phyloP scores from a whole-genome alignment of 192 early-diverging fungal genomes.

The Gonapodya sp. region DNA sequence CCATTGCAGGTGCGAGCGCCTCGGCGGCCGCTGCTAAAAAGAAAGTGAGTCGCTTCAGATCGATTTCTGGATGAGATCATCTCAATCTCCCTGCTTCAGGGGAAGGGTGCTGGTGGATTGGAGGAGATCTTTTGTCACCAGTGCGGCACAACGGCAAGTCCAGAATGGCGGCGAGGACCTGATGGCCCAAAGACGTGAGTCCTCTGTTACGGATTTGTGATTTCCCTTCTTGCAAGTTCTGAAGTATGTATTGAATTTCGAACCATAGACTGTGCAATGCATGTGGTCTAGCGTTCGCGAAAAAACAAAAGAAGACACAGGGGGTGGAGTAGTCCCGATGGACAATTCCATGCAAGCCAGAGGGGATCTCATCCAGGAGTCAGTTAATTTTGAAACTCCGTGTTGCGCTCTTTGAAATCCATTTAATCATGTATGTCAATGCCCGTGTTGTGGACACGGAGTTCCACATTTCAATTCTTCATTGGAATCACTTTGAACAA shows the following conservation, averaged over 20 bases:
- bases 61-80: too few relatives aligned
- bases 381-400: too few relatives aligned
- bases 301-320: constrained; percentile 25
- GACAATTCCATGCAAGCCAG: background rate
- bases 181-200: constrained; percentile 37
- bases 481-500: too few relatives aligned
- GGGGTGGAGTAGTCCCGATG: background rate
- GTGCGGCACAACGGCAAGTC: constrained; percentile 33
- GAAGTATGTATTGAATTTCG: background rate
- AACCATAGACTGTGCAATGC: constrained; percentile 33
- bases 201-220: background rate
- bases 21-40: background rate
- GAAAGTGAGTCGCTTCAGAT: background rate
- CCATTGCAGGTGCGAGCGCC: too few relatives aligned
- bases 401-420: too few relatives aligned
- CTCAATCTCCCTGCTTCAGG: background rate
- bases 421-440: too few relatives aligned
- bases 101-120: background rate
- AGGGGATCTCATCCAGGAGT: too few relatives aligned
- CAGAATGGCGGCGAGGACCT: constrained; percentile 40
- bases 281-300: constrained; percentile 36
- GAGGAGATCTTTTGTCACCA: constrained; percentile 38
- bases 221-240: background rate
- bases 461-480: too few relatives aligned
- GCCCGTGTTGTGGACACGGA: too few relatives aligned